phyloP scores from a whole-genome alignment of 2,329 filamentous ascomycete genomes.

The Tricladium varicosporioides region DNA sequence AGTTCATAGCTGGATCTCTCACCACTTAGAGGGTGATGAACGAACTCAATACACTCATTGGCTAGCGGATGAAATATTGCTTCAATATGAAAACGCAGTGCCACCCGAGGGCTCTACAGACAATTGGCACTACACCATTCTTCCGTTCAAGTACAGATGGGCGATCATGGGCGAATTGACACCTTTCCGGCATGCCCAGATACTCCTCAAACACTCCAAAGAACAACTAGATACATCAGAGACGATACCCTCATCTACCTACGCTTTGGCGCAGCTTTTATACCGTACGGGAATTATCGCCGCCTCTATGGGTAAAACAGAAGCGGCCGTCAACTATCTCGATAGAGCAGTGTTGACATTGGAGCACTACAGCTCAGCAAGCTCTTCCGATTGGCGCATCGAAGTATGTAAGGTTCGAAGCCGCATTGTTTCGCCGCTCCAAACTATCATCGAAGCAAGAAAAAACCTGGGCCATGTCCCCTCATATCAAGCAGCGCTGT shows the following conservation, averaged over 20 bases:
- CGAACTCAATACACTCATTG: neutral
- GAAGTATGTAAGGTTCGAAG: neutral
- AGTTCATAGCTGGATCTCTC: conserved; percentile 3
- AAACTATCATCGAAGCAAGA: neutral
- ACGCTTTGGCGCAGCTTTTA: neutral
- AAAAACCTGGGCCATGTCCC: neutral
- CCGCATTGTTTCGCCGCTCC: neutral
- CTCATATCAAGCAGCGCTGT: neutral
- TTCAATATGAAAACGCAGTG: too few species aligned
- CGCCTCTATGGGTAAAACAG: neutral
- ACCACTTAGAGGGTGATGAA: neutral
- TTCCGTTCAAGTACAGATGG: neutral
- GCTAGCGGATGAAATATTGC: neutral
- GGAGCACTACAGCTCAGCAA: neutral
- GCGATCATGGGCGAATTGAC: neutral
- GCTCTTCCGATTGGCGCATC: neutral
- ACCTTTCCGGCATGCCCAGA: neutral
- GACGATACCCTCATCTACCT: neutral
- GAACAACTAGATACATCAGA: neutral
- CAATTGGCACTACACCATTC: neutral
- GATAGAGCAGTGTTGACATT: neutral
- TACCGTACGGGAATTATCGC: neutral
- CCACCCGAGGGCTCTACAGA: neutral
- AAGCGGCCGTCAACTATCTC: neutral
- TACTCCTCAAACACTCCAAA: neutral